Evolutionary conservation across 148 eudicot species (phyloP).

Genomic region (Chenopodium suecicum): DNA sequence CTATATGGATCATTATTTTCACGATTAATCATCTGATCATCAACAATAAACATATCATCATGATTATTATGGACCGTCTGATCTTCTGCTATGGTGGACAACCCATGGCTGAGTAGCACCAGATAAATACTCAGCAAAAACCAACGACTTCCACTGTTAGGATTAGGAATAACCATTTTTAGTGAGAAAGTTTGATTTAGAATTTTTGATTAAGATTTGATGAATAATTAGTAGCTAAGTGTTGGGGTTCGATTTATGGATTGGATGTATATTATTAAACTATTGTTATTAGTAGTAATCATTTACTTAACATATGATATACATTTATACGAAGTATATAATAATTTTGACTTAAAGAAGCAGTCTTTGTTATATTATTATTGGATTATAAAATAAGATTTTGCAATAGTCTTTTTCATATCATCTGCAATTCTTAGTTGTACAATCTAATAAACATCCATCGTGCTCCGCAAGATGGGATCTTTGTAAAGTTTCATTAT

Average conservation of each 20-base stretch:
- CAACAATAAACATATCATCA: background rate
- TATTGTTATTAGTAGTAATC: background rate
- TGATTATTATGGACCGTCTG: background rate
- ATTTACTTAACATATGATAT: background rate
- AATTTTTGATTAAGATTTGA: background rate
- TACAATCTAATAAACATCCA: background rate
- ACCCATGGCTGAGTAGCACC: conserved; percentile 1
- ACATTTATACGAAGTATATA: too few species aligned
- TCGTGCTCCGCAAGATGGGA: background rate
- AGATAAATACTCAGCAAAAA: background rate
- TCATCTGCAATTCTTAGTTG: background rate
- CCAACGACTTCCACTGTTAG: background rate
- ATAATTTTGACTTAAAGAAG: background rate
- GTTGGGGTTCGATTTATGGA: background rate
- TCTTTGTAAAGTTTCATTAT: background rate
- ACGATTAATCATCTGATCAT: background rate
- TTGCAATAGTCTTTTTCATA: background rate
- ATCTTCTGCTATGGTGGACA: conserved; percentile 6
- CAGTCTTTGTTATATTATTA: background rate
- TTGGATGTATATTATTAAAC: background rate
- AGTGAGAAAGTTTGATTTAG: background rate
- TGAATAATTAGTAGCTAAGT: background rate
- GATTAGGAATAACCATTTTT: background rate
- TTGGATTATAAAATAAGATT: background rate
- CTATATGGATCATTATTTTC: conserved; percentile 25